Conservation (phyloP, 768 basidiomycete genomes). For the Trametes gibbosa region DNA sequence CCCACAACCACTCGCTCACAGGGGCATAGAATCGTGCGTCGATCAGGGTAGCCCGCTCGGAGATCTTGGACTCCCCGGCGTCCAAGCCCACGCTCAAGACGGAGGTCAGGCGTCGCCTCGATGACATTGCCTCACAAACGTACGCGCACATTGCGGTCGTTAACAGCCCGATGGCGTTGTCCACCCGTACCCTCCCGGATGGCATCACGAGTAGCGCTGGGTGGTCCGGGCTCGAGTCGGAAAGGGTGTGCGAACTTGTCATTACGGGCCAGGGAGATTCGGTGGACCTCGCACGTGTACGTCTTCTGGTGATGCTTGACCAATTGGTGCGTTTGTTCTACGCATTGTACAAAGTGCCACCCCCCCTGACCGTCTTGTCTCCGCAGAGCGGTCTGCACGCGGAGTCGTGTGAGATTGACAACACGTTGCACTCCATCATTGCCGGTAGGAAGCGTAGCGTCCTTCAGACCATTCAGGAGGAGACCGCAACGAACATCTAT, state of each 20-base stretch:
- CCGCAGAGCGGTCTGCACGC: slow-evolving; percentile 84
- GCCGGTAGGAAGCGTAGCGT: slow-evolving; percentile 85
- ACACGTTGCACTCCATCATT: slow-evolving; percentile 88
- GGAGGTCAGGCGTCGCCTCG: slow-evolving; percentile 80
- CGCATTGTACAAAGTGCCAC: background rate
- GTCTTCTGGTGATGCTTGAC: slow-evolving; percentile 90
- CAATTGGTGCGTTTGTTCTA: slow-evolving; percentile 67
- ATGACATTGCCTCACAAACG: slow-evolving; percentile 93
- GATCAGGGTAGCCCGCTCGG: slow-evolving; percentile 89
- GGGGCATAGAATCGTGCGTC: slow-evolving; percentile 67
- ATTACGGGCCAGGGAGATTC: slow-evolving; percentile 86
- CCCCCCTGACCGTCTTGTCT: slow-evolving; percentile 8
- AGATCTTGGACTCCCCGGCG: slow-evolving; percentile 84
- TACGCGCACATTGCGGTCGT: slow-evolving; percentile 91
- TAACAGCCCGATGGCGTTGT: slow-evolving; percentile 74
- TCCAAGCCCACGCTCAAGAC: slow-evolving; percentile 78
- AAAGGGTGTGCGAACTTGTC: slow-evolving; percentile 90
- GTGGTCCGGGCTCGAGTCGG: slow-evolving; percentile 90
- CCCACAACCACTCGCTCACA: background rate
- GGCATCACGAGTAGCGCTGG: slow-evolving; percentile 74
- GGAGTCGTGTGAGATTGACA: slow-evolving; percentile 91
- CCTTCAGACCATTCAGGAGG: slow-evolving; percentile 92
- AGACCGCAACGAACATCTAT: slow-evolving; percentile 97
- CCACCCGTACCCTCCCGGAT: slow-evolving; percentile 73
- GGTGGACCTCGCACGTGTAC: slow-evolving; percentile 88